Conservation (phyloP, 495 filamentous ascomycete genomes). For the Aspergillus mulundensis region DNA sequence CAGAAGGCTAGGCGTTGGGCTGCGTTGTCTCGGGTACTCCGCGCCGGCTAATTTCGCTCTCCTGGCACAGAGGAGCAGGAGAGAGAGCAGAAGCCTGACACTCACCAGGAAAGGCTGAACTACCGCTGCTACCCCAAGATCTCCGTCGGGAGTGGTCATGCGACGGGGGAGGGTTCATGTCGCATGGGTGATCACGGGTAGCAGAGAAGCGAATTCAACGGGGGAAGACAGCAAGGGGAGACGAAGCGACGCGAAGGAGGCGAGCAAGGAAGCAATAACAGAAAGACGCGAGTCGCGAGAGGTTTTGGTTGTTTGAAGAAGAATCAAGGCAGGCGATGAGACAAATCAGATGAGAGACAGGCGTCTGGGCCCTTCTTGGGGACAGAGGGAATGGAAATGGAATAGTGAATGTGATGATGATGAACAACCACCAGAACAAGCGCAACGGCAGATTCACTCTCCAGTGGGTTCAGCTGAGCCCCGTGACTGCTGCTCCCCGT, state of each 20-base stretch:
- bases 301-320: not conserved
- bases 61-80: constrained; percentile 3
- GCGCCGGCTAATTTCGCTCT: constrained; percentile 3
- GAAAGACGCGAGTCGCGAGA: constrained; percentile 11
- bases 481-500: constrained; percentile 41
- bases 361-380: not conserved
- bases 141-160: constrained; percentile 32
- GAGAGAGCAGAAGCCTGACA: constrained; percentile 18
- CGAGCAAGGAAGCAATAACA: constrained; percentile 5
- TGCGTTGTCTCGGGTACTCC: not conserved
- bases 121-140: constrained; percentile 35
- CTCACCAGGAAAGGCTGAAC: constrained; percentile 38
- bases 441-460: constrained; percentile 9
- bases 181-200: constrained; percentile 17
- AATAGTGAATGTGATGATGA: not conserved
- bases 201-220: constrained; percentile 7
- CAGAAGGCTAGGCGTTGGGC: not conserved
- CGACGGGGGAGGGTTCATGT: constrained; percentile 35
- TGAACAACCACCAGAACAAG: constrained; percentile 15
- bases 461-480: constrained; percentile 22
- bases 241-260: not conserved
- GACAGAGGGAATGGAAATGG: not conserved
- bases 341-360: constrained; percentile 7
- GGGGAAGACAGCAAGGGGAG: constrained; percentile 1
- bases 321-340: not conserved